phyloP scores from a whole-genome alignment of 192 early-diverging fungal genomes.

The Gaertneriomyces semiglobifer region DNA sequence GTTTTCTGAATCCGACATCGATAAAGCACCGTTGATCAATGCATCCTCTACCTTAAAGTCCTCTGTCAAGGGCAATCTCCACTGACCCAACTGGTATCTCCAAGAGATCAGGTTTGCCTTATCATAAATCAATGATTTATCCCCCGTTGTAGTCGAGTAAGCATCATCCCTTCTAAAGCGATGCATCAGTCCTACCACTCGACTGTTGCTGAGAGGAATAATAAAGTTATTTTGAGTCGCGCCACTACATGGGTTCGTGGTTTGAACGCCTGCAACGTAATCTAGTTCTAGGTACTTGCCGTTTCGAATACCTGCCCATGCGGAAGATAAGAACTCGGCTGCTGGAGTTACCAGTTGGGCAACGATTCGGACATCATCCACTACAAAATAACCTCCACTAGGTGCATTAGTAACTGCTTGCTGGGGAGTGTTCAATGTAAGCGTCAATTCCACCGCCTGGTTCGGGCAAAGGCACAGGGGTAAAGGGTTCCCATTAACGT shows the following conservation, averaged over 20 bases:
- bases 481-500: background rate
- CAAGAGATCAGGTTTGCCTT: background rate
- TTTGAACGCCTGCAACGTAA: background rate
- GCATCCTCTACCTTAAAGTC: background rate
- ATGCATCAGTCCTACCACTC: background rate
- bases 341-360: background rate
- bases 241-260: background rate
- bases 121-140: background rate
- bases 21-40: background rate
- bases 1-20: background rate
- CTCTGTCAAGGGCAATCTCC: background rate
- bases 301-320: background rate
- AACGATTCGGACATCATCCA: background rate
- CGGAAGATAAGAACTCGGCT: background rate
- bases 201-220: background rate
- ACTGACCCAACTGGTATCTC: background rate
- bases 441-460: background rate
- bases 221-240: conserved; percentile 1
- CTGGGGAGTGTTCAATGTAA: background rate
- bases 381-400: background rate
- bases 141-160: background rate
- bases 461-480: background rate
- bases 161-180: background rate
- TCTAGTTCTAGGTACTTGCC: background rate
- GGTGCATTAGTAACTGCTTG: background rate